phyloP scores from a whole-genome alignment of 2,329 filamentous ascomycete genomes.

The Monosporascus cannonballus region DNA sequence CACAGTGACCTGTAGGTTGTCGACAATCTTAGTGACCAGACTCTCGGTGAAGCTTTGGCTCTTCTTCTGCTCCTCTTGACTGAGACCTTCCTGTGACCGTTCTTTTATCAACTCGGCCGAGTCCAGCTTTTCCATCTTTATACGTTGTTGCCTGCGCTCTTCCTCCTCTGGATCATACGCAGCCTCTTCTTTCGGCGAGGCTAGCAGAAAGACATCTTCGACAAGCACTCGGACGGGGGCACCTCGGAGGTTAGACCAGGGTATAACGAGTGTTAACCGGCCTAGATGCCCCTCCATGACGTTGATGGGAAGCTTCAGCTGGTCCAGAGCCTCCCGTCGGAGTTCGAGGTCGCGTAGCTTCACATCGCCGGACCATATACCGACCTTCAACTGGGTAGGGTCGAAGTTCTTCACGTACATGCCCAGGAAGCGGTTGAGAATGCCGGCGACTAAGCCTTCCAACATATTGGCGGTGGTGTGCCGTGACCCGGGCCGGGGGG shows the following conservation, averaged over 20 bases:
- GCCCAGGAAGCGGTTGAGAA: slow-evolving; percentile 98
- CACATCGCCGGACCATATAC: slow-evolving; percentile 98
- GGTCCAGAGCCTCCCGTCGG: slow-evolving; percentile 89
- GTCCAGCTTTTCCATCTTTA: slow-evolving; percentile 99
- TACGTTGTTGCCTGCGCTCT: slow-evolving; percentile 73
- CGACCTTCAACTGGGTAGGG: slow-evolving; percentile 93
- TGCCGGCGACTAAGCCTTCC: slow-evolving; percentile 90
- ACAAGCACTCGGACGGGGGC: slow-evolving; percentile 93
- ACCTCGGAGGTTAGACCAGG: slow-evolving; percentile 93
- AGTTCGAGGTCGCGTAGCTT: slow-evolving; percentile 90
- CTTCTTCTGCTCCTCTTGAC: slow-evolving; percentile 91
- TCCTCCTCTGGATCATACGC: slow-evolving; percentile 93
- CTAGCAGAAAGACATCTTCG: slow-evolving; percentile 92
- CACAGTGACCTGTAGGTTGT: slow-evolving; percentile 95
- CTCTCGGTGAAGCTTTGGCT: slow-evolving; percentile 97
- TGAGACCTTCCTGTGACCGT: slow-evolving; percentile 85
- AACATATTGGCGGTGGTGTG: slow-evolving; percentile 68
- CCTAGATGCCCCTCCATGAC: slow-evolving; percentile 94
- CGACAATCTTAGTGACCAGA: slow-evolving; percentile 90
- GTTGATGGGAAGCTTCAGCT: slow-evolving; percentile 93
- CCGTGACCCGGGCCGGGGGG: slow-evolving; percentile 68
- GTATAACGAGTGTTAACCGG: slow-evolving; percentile 85
- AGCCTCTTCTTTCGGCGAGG: slow-evolving; percentile 90
- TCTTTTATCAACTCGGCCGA: slow-evolving; percentile 93
- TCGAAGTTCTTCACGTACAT: slow-evolving; percentile 99